A percentile compares a stretch with the other conserved stretches of the same genome.
Evolutionary conservation across 441 rosid species (phyloP).

Genomic region (Oxalis stricta): DNA sequence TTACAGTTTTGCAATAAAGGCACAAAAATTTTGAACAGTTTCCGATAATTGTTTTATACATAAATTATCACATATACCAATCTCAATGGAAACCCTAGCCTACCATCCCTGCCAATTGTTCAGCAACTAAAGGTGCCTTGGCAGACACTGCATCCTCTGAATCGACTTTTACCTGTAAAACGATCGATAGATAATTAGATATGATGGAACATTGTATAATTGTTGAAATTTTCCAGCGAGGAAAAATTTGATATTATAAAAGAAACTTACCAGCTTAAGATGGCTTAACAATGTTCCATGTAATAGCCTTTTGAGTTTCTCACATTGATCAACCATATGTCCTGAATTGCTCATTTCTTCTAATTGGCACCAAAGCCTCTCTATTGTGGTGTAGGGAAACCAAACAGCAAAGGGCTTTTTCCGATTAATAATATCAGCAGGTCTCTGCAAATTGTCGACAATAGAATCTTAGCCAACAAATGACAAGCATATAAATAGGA

Average conservation of each 20-base stretch:
- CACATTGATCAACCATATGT: slow-evolving; percentile 63
- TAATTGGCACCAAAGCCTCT: slow-evolving; percentile 73
- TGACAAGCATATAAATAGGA: no score
- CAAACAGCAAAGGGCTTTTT: slow-evolving; percentile 66
- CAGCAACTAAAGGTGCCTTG: no score
- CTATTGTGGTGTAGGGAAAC: slow-evolving; percentile 77
- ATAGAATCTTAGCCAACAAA: no score
- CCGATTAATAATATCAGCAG: slow-evolving; percentile 53
- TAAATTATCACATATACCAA: no score
- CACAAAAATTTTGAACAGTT: no score
- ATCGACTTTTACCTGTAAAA: slow-evolving; percentile 71
- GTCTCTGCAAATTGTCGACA: slow-evolving; percentile 44
- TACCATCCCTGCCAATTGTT: no score
- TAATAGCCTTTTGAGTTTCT: slow-evolving; percentile 58
- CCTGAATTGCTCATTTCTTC: slow-evolving; percentile 45
- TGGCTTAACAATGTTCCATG: slow-evolving; percentile 59
- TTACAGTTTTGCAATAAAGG: no score
- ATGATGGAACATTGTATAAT: not conserved
- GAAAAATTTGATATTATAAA: not conserved
- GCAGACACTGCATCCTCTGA: slow-evolving; percentile 50
- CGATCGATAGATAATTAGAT: not conserved
- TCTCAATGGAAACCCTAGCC: no score
- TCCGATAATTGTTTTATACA: no score
- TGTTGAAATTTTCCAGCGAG: not conserved
- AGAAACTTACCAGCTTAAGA: slow-evolving; percentile 54